These are phyloP conservation scores for Neofusicoccum umdonicola DNA, from an alignment of 2,329 filamentous ascomycete species.

Conservation along the genomic window DNA sequence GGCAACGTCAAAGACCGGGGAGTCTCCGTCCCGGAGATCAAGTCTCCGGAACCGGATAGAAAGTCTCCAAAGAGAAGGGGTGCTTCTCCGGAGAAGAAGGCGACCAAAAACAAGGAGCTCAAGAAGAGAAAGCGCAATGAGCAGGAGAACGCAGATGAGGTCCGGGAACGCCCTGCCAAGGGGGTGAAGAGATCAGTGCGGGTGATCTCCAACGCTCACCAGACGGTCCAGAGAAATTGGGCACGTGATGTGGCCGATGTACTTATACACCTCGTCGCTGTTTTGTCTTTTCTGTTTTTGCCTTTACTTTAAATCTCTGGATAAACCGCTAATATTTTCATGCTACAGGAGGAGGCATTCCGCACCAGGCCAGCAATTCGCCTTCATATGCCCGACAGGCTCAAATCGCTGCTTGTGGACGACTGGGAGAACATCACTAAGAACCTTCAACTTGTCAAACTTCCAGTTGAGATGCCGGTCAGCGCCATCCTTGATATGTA, in stretches of 20 bases:
- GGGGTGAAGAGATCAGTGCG: not conserved
- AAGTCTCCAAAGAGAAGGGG: not conserved
- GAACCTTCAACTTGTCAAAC: conserved; percentile 81
- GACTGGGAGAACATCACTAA: conserved; percentile 99
- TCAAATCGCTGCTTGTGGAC: conserved; percentile 91
- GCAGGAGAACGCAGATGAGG: conserved; percentile 16
- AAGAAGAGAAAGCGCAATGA: conserved; percentile 26
- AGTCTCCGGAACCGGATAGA: not conserved
- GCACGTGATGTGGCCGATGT: not conserved
- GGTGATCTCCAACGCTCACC: not conserved
- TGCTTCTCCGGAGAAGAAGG: not conserved
- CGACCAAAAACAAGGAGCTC: conserved; percentile 38
- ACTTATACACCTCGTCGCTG: not conserved
- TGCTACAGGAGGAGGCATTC: conserved; percentile 79
- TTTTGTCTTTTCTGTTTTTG: not conserved
- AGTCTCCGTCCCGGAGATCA: not conserved
- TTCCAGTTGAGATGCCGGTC: conserved; percentile 76
- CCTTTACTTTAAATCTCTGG: no score
- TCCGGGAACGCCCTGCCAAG: not conserved
- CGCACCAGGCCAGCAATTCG: conserved; percentile 80
- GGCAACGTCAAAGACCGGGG: not conserved
- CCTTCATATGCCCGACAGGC: conserved; percentile 78
- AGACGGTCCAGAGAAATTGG: not conserved
- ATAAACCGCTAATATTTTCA: not conserved
- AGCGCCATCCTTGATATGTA: conserved; percentile 80